Evolutionary conservation across 2,329 filamentous ascomycete genomes (phyloP).

Genomic region (Penicillium sp.): DNA sequence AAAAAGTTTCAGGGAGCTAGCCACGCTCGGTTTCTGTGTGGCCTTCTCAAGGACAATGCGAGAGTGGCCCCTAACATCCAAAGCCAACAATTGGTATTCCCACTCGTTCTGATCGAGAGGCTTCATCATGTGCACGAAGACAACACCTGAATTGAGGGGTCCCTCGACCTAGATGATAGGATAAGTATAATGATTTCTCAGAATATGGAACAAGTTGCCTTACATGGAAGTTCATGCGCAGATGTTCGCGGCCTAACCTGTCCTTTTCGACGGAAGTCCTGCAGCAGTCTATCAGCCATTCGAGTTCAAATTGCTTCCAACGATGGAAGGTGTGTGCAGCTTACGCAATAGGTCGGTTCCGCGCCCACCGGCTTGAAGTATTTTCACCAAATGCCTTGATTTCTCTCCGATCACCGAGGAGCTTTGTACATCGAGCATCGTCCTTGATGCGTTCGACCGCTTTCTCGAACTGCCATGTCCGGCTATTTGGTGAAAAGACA

Average conservation of each 20-base stretch:
- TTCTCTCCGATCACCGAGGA: slow-evolving; percentile 71
- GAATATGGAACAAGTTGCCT: slow-evolving; percentile 25
- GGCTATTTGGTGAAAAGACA: slow-evolving; percentile 80
- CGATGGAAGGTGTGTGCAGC: slow-evolving; percentile 11
- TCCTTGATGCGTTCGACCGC: slow-evolving; percentile 75
- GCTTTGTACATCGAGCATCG: slow-evolving; percentile 65
- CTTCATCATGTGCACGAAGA: slow-evolving; percentile 74
- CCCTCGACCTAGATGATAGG: slow-evolving; percentile 65
- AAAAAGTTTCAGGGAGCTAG: slow-evolving; percentile 49
- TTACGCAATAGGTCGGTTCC: slow-evolving; percentile 56
- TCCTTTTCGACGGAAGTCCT: slow-evolving; percentile 69
- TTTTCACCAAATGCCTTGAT: slow-evolving; percentile 80
- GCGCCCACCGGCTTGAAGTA: slow-evolving; percentile 76
- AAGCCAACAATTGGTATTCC: slow-evolving; percentile 73
- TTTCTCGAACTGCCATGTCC: slow-evolving; percentile 82
- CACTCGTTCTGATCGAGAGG: slow-evolving; percentile 63
- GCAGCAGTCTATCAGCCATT: slow-evolving; percentile 1
- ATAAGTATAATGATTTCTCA: not conserved
- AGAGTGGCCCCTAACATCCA: slow-evolving; percentile 70
- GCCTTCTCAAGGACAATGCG: slow-evolving; percentile 48
- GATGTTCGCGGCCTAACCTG: slow-evolving; percentile 70
- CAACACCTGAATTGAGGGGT: slow-evolving; percentile 67
- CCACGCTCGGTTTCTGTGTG: slow-evolving; percentile 40
- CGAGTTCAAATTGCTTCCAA: not conserved
- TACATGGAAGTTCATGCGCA: slow-evolving; percentile 82